A percentile compares a stretch with the other conserved stretches of the same genome.
Conservation (phyloP, 192 early-diverging fungal species). For the Kickxella alabastrina region DNA sequence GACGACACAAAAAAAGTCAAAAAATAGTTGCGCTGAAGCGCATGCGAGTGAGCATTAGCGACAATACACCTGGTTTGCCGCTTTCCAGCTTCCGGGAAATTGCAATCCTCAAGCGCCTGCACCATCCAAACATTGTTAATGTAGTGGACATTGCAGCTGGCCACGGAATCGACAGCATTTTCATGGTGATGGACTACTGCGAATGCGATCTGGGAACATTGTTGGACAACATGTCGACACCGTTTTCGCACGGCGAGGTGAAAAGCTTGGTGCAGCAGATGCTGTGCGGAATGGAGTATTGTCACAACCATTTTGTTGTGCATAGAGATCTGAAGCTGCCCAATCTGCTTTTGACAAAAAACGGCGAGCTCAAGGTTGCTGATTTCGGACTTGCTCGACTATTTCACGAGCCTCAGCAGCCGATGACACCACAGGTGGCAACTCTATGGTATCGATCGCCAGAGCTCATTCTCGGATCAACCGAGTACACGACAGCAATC, state of each 20-base stretch:
- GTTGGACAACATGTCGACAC: slow-evolving; percentile 19
- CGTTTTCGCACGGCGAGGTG: slow-evolving; percentile 35
- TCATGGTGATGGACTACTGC: slow-evolving; percentile 91
- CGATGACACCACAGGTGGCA: slow-evolving; percentile 81
- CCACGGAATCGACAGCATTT: slow-evolving; percentile 66
- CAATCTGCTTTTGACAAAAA: slow-evolving; percentile 63
- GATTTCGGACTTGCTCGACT: slow-evolving; percentile 78
- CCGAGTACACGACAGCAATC: slow-evolving; percentile 66
- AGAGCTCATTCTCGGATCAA: slow-evolving; percentile 70
- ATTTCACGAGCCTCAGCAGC: slow-evolving; percentile 56
- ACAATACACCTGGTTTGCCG: slow-evolving; percentile 57
- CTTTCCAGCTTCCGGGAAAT: slow-evolving; percentile 79
- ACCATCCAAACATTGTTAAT: slow-evolving; percentile 71
- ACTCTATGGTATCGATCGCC: slow-evolving; percentile 87
- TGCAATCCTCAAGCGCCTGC: slow-evolving; percentile 58
- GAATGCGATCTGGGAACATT: slow-evolving; percentile 51
- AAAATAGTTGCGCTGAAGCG: slow-evolving; percentile 61
- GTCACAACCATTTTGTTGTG: slow-evolving; percentile 63
- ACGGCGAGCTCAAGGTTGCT: slow-evolving; percentile 74
- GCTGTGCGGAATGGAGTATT: slow-evolving; percentile 64
- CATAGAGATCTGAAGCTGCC: slow-evolving; percentile 76
- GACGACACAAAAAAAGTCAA: slow-evolving; percentile 50
- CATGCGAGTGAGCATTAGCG: slow-evolving; percentile 54
- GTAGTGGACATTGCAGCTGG: slow-evolving; percentile 72
- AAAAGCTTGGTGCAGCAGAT: slow-evolving; percentile 75